A percentile compares a stretch with the other conserved stretches of the same genome.
These are phyloP conservation scores for Seiridium unicorne DNA, from an alignment of 2,329 filamentous ascomycete genomes.

Conservation along the genomic window DNA sequence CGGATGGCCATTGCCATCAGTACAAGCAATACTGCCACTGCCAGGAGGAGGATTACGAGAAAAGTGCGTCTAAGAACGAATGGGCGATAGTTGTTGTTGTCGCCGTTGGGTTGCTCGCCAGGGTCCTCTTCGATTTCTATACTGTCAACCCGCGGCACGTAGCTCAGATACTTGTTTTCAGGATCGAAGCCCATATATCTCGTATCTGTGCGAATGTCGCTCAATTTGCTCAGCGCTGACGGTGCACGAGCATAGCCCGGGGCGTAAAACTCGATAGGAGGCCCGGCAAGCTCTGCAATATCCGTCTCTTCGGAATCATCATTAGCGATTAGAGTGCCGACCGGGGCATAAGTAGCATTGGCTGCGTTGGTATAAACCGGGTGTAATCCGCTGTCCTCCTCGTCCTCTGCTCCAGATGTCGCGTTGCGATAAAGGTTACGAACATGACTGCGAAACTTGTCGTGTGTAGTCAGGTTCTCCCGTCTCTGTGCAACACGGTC, in stretches of 20 bases:
- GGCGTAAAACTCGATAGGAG: constrained; percentile 8
- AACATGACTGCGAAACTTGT: constrained; percentile 6
- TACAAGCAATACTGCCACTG: background rate
- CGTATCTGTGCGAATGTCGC: constrained; percentile 6
- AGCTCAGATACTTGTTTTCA: constrained; percentile 1
- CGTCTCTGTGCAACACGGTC: constrained; percentile 2
- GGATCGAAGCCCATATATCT: background rate
- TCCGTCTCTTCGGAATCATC: background rate
- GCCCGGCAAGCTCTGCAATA: constrained; percentile 7
- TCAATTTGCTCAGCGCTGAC: constrained; percentile 8
- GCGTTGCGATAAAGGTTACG: constrained; percentile 5
- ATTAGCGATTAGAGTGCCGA: background rate
- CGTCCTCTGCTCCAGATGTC: background rate
- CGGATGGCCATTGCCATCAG: background rate
- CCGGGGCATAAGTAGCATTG: background rate
- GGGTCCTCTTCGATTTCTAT: background rate
- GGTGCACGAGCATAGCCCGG: constrained; percentile 7
- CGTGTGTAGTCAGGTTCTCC: background rate
- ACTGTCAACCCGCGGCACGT: background rate
- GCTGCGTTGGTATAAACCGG: background rate
- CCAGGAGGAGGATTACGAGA: background rate
- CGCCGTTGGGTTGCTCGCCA: background rate
- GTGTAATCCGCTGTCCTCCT: background rate
- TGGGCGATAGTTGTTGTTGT: background rate
- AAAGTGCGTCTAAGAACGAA: background rate